These are phyloP conservation scores for Balansia obtecta DNA, from an alignment of 2,329 filamentous ascomycete species.

Conservation along the genomic window DNA sequence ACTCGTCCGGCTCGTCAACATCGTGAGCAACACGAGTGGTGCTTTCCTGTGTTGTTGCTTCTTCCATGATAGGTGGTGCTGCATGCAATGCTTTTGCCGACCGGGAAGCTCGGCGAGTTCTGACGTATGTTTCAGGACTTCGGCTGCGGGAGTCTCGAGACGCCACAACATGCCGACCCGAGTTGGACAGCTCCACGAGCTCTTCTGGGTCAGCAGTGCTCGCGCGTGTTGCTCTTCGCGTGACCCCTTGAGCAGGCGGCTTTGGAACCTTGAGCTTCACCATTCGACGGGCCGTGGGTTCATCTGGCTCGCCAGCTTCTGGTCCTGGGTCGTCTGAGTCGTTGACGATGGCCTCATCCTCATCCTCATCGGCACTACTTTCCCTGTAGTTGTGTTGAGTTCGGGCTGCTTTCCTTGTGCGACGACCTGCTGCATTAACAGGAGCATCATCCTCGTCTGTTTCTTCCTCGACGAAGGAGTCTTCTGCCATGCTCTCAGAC, in stretches of 20 bases:
- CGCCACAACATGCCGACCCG: conserved; percentile 42
- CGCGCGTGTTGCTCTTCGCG: conserved; percentile 38
- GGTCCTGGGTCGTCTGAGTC: conserved; percentile 15
- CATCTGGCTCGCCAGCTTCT: conserved; percentile 15
- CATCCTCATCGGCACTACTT: conserved; percentile 28
- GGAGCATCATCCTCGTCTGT: conserved; percentile 26
- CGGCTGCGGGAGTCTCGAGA: conserved; percentile 39
- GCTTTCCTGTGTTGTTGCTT: conserved; percentile 42
- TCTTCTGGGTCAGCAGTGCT: conserved; percentile 42
- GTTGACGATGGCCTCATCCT: conserved; percentile 17
- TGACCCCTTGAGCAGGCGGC: conserved; percentile 14
- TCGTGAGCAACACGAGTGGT: conserved; percentile 21
- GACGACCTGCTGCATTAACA: conserved; percentile 34
- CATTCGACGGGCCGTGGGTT: conserved; percentile 22
- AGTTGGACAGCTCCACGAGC: conserved; percentile 46
- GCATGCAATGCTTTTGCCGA: conserved; percentile 38
- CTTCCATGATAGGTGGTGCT: conserved; percentile 34
- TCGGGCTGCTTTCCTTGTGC: conserved; percentile 34
- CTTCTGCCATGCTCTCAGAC: conserved; percentile 39
- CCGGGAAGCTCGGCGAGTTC: conserved; percentile 32
- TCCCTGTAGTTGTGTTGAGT: conserved; percentile 36
- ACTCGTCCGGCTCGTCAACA: conserved; percentile 24
- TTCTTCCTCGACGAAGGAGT: conserved; percentile 33
- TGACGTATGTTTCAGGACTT: conserved; percentile 39
- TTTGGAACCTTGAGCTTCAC: conserved; percentile 33